phyloP scores from a whole-genome alignment of 2,329 filamentous ascomycete species.

The Neopestalotiopsis rosae region DNA sequence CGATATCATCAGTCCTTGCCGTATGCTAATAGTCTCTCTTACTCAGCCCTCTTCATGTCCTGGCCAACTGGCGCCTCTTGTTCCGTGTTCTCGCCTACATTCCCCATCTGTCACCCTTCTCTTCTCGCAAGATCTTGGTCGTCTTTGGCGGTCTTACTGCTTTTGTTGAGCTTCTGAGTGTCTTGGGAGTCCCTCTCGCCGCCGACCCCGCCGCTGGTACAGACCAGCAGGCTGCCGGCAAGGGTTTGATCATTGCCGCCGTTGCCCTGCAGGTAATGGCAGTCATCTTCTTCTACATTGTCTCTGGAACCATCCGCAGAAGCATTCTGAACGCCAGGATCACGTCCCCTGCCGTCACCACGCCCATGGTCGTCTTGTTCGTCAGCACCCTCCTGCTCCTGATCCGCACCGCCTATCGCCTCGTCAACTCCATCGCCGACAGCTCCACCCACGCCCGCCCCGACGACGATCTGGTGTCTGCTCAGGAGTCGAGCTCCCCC shows the following conservation, averaged over 20 bases:
- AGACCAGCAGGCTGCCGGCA: not conserved
- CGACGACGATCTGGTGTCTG: slow-evolving; percentile 34
- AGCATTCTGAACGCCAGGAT: not conserved
- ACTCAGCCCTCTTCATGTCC: slow-evolving; percentile 56
- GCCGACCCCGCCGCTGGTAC: not conserved
- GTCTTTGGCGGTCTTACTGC: slow-evolving; percentile 49
- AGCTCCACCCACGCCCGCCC: slow-evolving; percentile 32
- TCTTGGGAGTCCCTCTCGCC: slow-evolving; percentile 32
- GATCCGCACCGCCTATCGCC: slow-evolving; percentile 47
- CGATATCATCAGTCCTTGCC: not conserved
- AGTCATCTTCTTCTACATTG: not conserved
- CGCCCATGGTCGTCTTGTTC: slow-evolving; percentile 36
- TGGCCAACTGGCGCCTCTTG: slow-evolving; percentile 67
- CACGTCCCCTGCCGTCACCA: not conserved
- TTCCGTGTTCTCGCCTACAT: slow-evolving; percentile 64
- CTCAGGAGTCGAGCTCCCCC: slow-evolving; percentile 34
- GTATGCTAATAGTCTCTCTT: no score
- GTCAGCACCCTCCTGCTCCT: slow-evolving; percentile 43
- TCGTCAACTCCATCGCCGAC: slow-evolving; percentile 47
- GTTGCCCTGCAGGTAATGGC: not conserved
- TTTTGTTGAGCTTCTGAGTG: slow-evolving; percentile 42
- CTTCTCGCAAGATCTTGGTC: slow-evolving; percentile 49
- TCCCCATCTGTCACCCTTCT: slow-evolving; percentile 60
- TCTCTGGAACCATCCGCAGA: not conserved
- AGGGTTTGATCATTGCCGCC: not conserved